Evolutionary conservation across 2,329 filamentous ascomycete species (phyloP), one percentile per base, ranked within the genome.

Genomic region (Raffaelea albimanens): DNA sequence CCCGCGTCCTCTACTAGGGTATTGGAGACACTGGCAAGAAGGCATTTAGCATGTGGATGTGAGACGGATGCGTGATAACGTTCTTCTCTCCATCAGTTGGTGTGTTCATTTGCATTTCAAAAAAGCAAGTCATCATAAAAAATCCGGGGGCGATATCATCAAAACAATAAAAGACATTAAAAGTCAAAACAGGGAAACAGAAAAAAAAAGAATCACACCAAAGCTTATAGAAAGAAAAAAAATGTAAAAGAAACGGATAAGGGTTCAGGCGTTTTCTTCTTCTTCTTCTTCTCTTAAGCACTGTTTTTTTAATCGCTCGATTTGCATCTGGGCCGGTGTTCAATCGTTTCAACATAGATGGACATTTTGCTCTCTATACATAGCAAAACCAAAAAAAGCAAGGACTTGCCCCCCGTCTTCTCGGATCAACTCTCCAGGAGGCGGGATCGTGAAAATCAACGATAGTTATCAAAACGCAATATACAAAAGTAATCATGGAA

Each of bases 1-100:
- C 70, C 33, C 66, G 70, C 50, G 66, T 72, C 41, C 61, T 73
- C 43, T 73, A 72, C 57, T 73, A 65, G 49, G 13, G 13, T 7
- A 7, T 7, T 29, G 25, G 25, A 29, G 13, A 7, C 25, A 13
- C 7, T 13, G 25, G 20, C 18, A 14, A n/a, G 22, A 20, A n/a
- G 31, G 10, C n/a, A 31, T 16, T 29, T 13, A 13, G 7, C 25
- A 29, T 29, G 25, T 29, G 25, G 25, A 7, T 13, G 25, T 29
- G 25, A 29, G 13, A 7, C 7, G 13, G 13, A 29, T 7, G 7
- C 25, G 16, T 43, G 3, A 29, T 31, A 21, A 20, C 7, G 23
- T 22, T n/a, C 29, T n/a, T n/a, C n/a, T n/a, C n/a, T n/a, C n/a
- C n/a, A n/a, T n/a, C n/a, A n/a, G n/a, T n/a, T n/a, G 29, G 41